Base-by-base conservation (phyloP, 768 basidiomycete genomes). In the Cubamyces sp. region DNA sequence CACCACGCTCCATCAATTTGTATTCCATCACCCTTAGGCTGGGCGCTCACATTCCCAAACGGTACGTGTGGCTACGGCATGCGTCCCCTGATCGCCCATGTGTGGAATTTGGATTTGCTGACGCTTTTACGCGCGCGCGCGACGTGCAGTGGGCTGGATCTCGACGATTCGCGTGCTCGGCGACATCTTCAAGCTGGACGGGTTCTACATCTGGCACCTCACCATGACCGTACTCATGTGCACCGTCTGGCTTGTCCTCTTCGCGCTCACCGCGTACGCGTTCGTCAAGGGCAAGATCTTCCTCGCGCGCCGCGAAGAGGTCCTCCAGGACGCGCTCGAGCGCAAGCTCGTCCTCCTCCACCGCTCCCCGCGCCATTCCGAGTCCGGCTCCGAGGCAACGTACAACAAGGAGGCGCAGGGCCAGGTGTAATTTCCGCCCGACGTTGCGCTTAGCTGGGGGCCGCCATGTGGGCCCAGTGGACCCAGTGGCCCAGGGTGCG, bases 11-110 rank as follows among this genome's bases (percentile, higher is more conserved):
- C 34, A 34, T 34, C 34, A 34, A 34, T 34, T 34, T 11, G 34
- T 9, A 34, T 34, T 34, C 34, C 34, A 34, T 34, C 34, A 34
- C 9, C 34, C 6, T 34, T 48, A 77, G 76, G 74, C 65, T 80
- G 80, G 80, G 80, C 79, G 3, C 62, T 81, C 54, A 81, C 79
- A 0, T 81, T 81, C 68, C 79, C 79, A 5, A 81, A 80, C 62
- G 70, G 77, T 77, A 64, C 23, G 71, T 58, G 5, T n/a, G n/a
- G n/a, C n/a, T 19, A 34, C 48, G 28, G 19, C 28, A 30, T 16
- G 3, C 28, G 8, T 21, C 46, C 26, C 45, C 26, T 19, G 6
- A 21, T 52, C 18, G 18, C 14, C 21, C 45, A 9, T 34, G 34
- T 5, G 34, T 34, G 34, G 28, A 8, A n/a, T n/a, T 49, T 16